phyloP scores from a whole-genome alignment of 331 rosid genomes.

The Saraca asoca region DNA sequence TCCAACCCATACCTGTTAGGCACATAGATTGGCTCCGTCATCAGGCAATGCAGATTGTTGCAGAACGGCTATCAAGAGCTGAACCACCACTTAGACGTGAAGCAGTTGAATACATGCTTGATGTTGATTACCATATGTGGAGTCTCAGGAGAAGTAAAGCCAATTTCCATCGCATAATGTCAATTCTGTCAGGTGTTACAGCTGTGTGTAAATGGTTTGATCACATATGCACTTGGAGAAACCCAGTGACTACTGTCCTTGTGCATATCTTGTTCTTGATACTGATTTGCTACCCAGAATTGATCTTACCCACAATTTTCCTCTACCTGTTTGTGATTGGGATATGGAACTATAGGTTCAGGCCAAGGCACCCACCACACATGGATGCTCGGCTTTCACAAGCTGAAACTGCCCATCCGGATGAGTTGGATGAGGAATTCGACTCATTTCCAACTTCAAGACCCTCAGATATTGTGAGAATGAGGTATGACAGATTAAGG shows the following conservation, averaged over 20 bases:
- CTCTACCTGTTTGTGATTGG: constrained; percentile 87
- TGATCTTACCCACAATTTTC: constrained; percentile 81
- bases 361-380: constrained; percentile 87
- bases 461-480: constrained; percentile 68
- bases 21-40: constrained; percentile 76
- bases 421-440: constrained; percentile 90
- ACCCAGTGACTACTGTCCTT: constrained; percentile 77
- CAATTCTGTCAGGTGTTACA: constrained; percentile 54
- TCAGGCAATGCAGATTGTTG: constrained; percentile 94
- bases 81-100: constrained; percentile 94
- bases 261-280: constrained; percentile 80
- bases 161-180: constrained; percentile 78
- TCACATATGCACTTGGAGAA: constrained; percentile 84
- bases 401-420: constrained; percentile 70
- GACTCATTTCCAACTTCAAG: constrained; percentile 70
- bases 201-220: constrained; percentile 66
- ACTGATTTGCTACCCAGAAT: constrained; percentile 82
- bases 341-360: constrained; percentile 77
- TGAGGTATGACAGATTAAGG: constrained; percentile 86
- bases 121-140: constrained; percentile 82
- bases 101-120: constrained; percentile 89
- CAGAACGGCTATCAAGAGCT: constrained; percentile 59
- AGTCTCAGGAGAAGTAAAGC: constrained; percentile 93
- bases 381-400: constrained; percentile 92
- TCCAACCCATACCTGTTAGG: constrained; percentile 69